A percentile compares a stretch with the other conserved stretches of the same genome.
phyloP scores from a whole-genome alignment of 2,329 filamentous ascomycete species.

The Aschersonia sp. region DNA sequence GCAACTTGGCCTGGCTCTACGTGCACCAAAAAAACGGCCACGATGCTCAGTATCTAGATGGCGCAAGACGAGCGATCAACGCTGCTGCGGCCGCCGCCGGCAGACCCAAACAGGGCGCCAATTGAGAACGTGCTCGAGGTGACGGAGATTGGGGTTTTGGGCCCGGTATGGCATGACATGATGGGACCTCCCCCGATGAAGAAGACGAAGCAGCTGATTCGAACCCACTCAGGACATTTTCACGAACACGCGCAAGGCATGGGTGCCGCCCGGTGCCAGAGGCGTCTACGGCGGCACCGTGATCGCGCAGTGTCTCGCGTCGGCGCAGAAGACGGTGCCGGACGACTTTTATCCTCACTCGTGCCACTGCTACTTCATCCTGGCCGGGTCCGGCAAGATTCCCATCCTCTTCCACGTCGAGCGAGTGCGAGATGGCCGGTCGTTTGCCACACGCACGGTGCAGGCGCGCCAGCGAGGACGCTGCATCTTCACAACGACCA shows the following conservation, averaged over 20 bases:
- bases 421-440: constrained; percentile 76
- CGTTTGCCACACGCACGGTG: constrained; percentile 87
- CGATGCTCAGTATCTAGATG: not conserved
- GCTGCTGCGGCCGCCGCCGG: constrained; percentile 52
- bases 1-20: not conserved
- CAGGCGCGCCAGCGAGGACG: constrained; percentile 79
- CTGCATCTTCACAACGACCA: constrained; percentile 89
- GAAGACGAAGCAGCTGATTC: not conserved
- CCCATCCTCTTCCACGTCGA: constrained; percentile 94
- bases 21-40: not conserved
- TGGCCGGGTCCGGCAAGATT: constrained; percentile 71
- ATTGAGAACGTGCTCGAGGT: constrained; percentile 88
- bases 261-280: constrained; percentile 82
- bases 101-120: constrained; percentile 55
- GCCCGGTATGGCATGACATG: constrained; percentile 41
- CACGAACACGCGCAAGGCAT: constrained; percentile 82
- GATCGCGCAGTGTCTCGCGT: constrained; percentile 80
- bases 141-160: constrained; percentile 61
- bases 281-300: constrained; percentile 90
- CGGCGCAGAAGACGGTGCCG: constrained; percentile 78
- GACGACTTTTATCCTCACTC: constrained; percentile 72
- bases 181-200: not conserved
- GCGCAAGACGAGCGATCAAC: constrained; percentile 18
- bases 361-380: constrained; percentile 98
- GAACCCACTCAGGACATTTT: constrained; percentile 60